Base-by-base conservation (phyloP, 108 stramenopile species). In the Skeletonema marinoi region DNA sequence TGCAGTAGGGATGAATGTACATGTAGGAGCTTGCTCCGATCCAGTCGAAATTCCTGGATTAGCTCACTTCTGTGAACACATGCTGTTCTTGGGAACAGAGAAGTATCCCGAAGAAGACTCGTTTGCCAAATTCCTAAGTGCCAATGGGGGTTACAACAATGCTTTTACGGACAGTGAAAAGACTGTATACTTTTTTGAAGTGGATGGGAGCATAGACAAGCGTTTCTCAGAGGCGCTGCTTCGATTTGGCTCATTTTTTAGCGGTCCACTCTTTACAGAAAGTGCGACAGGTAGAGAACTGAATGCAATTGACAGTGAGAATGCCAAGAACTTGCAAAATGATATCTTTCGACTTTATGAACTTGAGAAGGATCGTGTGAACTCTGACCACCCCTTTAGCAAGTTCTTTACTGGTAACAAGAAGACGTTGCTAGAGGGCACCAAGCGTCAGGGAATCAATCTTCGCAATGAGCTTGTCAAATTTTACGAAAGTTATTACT, bases 351-450 rank as follows among this genome's bases (percentile, higher is more conserved):
- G 97, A 3, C 44, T 88, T 35, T 97, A 92, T 75, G 95, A 98
- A 74, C 75, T 98, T 21, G 82, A 92, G 65, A 98, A 98, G 70
- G 75, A 88, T 58, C 77, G 94, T 4, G 94, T 94, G 36, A 93
- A 95, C 71, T 74, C 76, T 6, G 77, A 92, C 0, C 97, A 98
- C 82, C 96, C 98, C 1, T 95, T 88, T 71, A 80, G 84, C 65
- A 97, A 97, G 73, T 98, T 98, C 78, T 96, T 92, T 70, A 97
- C 98, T 12, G 98, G 98, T 6, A 97, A 97, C 86, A 92, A 90
- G 70, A 75, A 81, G 39, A 96, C 94, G 17, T 69, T 93, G 38
- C 71, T 93, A 66, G 89, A 90, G 17, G 88, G 83, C 6, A 94
- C 91, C 32, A 86, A 85, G 39, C 81, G 74, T n/a, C 71, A 85